phyloP scores from a whole-genome alignment of 768 basidiomycete species.

The Pisolithus marmoratus region DNA sequence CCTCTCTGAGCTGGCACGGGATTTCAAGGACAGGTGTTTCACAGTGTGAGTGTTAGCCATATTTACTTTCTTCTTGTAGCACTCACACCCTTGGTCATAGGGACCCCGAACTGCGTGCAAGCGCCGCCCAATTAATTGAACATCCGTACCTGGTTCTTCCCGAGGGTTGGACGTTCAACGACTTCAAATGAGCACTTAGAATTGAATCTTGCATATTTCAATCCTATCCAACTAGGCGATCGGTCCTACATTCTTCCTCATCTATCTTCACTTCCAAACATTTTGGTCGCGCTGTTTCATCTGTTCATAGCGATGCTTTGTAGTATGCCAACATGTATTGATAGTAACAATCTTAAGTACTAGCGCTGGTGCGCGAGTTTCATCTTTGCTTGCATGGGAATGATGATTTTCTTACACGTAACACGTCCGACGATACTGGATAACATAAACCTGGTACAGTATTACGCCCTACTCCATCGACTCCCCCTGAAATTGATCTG shows the following conservation, averaged over 20 bases:
- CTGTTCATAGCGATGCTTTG: slow-evolving; percentile 30
- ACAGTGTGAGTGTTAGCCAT: slow-evolving; percentile 56
- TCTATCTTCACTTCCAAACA: slow-evolving; percentile 12
- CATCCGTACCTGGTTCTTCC: slow-evolving; percentile 76
- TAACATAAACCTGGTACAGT: not conserved
- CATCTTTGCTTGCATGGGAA: not conserved
- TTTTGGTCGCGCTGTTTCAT: slow-evolving; percentile 17
- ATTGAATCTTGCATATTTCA: slow-evolving; percentile 10
- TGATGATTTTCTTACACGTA: too few species aligned
- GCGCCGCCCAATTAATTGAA: slow-evolving; percentile 67
- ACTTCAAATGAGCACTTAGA: slow-evolving; percentile 28
- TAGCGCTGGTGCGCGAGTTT: slow-evolving; percentile 26
- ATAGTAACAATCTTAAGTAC: slow-evolving; percentile 18
- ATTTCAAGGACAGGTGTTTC: slow-evolving; percentile 87
- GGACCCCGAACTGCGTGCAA: slow-evolving; percentile 80
- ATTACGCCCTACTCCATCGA: slow-evolving; percentile 60
- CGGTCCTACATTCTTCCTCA: slow-evolving; percentile 19
- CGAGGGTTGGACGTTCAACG: slow-evolving; percentile 70
- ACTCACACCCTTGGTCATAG: slow-evolving; percentile 30
- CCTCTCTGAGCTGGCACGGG: slow-evolving; percentile 69
- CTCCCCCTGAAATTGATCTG: slow-evolving; percentile 63
- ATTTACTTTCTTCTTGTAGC: not conserved
- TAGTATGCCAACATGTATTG: slow-evolving; percentile 19
- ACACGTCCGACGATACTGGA: not conserved
- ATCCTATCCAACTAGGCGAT: slow-evolving; percentile 21